Evolutionary conservation across 768 basidiomycete species (phyloP), one percentile per base, ranked within the genome.

Genomic region (Sarcodon aspratus): DNA sequence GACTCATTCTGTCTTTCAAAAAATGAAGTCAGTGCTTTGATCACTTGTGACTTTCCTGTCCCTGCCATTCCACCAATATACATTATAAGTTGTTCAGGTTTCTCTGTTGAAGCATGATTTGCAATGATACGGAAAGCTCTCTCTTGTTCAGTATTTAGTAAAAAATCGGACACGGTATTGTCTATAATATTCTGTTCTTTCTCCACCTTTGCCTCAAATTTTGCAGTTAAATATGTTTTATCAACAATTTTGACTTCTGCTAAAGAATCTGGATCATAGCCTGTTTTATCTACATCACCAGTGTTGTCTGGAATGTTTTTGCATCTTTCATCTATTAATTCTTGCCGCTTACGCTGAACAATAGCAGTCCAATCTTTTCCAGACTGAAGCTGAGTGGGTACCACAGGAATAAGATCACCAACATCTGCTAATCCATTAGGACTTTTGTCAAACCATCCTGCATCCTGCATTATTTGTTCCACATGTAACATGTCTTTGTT

Each of bases 71-170:
- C 38, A 40, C 38, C 38, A n/a, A 74, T 10, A 18, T 62, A 66
- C 68, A 72, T 67, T 0, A 56, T 46, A 4, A 71, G 48, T 3
- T 58, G 62, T 7, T 54, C 40, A 3, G 44, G 15, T 6, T 55
- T 40, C 38, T 4, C 11, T 8, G 49, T 21, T 6, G 55, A 11
- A 33, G 52, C 55, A 42, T 70, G 67, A 0, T 60, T 36, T 7
- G 57, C 53, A 8, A 72, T 57, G 7, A 67, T 58, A 7, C 47
- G 11, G 36, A 70, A 68, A 12, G 66, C 68, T 8, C 49, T 47
- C 8, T 42, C 50, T 52, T 71, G 69, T 44, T 69, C 65, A 3
- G 5, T 46, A 46, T 69, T 71, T 11, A 71, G 49, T 6, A 58
- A 64, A 44, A 51, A 67, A 37, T n/a, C 10, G 35, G 36, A 13